Evolutionary conservation across 2,329 filamentous ascomycete genomes (phyloP).

Genomic region (Zelopaecilomyces penicillatus): DNA sequence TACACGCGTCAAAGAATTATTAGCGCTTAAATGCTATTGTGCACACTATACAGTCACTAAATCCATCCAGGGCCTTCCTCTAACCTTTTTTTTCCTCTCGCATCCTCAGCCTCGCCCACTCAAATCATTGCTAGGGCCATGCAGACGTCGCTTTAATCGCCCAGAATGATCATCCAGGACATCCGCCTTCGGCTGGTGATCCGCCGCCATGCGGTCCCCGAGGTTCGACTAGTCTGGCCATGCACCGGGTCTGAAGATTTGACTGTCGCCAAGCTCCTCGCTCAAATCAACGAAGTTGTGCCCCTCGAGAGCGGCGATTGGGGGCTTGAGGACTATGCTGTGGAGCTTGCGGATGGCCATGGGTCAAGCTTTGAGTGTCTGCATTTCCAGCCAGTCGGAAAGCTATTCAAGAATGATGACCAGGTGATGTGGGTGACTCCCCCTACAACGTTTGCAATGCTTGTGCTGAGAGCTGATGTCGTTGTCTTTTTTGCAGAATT

Average conservation of each 20-base stretch:
- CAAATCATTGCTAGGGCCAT: constrained; percentile 9
- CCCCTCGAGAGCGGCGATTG: constrained; percentile 75
- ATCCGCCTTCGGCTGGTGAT: constrained; percentile 69
- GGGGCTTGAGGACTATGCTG: constrained; percentile 84
- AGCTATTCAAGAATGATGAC: constrained; percentile 72
- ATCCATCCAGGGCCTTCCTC: background rate
- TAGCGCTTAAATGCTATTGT: no score
- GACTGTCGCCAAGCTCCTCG: constrained; percentile 69
- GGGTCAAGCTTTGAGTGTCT: constrained; percentile 72
- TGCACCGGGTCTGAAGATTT: constrained; percentile 48
- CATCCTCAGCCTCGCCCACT: constrained; percentile 1
- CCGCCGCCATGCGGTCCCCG: constrained; percentile 64
- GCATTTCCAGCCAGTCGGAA: constrained; percentile 67
- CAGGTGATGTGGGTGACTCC: constrained; percentile 60
- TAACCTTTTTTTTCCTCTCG: background rate
- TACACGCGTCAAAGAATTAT: no score
- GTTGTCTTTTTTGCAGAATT: constrained; percentile 44
- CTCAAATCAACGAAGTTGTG: constrained; percentile 69
- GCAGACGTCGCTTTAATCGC: constrained; percentile 9
- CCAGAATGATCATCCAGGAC: constrained; percentile 21
- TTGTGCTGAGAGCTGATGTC: background rate
- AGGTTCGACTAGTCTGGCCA: constrained; percentile 64
- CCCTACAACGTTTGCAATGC: background rate
- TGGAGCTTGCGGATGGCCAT: constrained; percentile 54
- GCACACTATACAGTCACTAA: no score